Conservation (phyloP, 345 rosid species). For the Trapa bicornis region DNA sequence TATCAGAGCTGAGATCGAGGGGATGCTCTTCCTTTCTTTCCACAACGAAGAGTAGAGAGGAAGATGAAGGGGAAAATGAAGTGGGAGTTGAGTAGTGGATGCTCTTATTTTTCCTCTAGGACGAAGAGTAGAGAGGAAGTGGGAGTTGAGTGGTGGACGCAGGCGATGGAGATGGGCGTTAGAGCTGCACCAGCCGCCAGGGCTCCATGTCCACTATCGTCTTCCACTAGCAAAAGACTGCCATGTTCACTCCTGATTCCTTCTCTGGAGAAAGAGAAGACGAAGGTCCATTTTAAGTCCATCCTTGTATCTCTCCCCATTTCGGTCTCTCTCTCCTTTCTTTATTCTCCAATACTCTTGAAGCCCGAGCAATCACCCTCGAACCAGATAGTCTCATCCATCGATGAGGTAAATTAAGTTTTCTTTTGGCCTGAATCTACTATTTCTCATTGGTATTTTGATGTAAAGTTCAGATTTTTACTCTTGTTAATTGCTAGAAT, state of each 20-base stretch:
- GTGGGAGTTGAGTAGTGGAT: too few species aligned
- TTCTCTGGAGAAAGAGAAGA: not conserved
- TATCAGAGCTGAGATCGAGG: not conserved
- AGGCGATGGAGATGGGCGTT: constrained; percentile 36
- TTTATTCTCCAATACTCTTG: constrained; percentile 35
- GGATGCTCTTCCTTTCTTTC: not conserved
- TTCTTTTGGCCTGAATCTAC: not conserved
- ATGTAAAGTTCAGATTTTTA: not conserved
- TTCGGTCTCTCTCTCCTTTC: constrained; percentile 52
- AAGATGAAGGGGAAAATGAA: not conserved
- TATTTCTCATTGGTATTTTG: not conserved
- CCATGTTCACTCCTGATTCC: constrained; percentile 9
- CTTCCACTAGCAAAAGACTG: constrained; percentile 12
- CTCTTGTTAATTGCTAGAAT: too few species aligned
- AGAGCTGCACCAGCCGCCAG: constrained; percentile 35
- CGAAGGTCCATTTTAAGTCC: constrained; percentile 26
- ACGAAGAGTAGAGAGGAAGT: too few species aligned
- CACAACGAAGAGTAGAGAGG: too few species aligned
- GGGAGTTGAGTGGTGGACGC: not conserved
- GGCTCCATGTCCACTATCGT: constrained; percentile 16
- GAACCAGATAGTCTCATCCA: constrained; percentile 78
- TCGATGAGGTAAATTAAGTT: constrained; percentile 40
- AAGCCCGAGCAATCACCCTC: constrained; percentile 57
- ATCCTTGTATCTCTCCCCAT: constrained; percentile 44
- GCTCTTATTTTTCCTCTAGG: too few species aligned